Evolutionary conservation across 2,329 filamentous ascomycete genomes (phyloP).

Genomic region (Stromatinia cepivora): DNA sequence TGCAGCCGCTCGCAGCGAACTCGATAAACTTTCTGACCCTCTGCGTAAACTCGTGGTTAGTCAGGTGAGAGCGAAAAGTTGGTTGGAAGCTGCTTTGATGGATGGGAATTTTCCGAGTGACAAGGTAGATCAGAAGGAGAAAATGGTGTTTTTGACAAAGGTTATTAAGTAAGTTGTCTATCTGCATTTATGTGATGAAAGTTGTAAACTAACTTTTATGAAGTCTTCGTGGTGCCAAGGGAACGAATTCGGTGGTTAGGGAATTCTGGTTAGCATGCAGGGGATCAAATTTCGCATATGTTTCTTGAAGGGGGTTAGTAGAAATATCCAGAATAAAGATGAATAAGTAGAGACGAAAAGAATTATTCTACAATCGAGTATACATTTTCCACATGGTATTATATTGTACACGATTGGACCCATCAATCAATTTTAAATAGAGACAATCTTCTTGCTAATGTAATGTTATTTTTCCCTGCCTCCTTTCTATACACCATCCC

Average conservation of each 20-base stretch:
- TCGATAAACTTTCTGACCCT: conserved; percentile 70
- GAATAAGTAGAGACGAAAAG: not conserved
- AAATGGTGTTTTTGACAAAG: conserved; percentile 64
- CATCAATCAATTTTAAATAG: not conserved
- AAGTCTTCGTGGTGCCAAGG: conserved; percentile 62
- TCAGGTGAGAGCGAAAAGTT: conserved; percentile 56
- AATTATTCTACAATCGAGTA: not conserved
- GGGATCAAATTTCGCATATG: conserved; percentile 60
- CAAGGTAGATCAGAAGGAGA: conserved; percentile 60
- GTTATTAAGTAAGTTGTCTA: conserved; percentile 55
- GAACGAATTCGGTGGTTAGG: conserved; percentile 66
- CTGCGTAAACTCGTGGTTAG: conserved; percentile 65
- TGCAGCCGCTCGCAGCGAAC: conserved; percentile 66
- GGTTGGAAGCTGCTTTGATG: conserved; percentile 62
- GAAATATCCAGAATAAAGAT: not conserved
- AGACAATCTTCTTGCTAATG: not conserved
- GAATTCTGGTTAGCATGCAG: conserved; percentile 73
- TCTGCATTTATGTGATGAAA: not conserved
- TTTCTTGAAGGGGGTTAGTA: conserved; percentile 42
- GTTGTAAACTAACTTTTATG: not conserved
- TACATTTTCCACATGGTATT: not conserved
- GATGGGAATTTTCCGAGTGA: conserved; percentile 53
- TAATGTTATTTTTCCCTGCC: conserved; percentile 27
- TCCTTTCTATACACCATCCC: conserved; percentile 59
- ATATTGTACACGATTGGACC: not conserved